These are phyloP conservation scores for Furcasterigmium furcatum DNA, from an alignment of 2,329 filamentous ascomycete species.

Conservation along the genomic window DNA sequence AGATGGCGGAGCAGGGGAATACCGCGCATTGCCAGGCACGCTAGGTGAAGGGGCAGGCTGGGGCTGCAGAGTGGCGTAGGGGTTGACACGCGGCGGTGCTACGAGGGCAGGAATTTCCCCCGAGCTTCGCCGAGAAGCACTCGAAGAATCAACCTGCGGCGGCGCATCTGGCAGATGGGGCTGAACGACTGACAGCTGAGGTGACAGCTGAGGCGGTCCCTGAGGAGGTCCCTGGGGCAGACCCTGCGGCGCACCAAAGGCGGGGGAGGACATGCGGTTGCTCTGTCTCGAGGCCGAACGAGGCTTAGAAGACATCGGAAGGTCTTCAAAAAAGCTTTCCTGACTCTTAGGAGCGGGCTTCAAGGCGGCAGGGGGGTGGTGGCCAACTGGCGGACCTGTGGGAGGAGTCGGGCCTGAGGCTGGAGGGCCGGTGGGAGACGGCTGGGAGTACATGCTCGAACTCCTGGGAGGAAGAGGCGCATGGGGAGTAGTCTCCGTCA, in stretches of 20 bases:
- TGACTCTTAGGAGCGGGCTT: slow-evolving; percentile 36
- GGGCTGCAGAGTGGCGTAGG: slow-evolving; percentile 47
- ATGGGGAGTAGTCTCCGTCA: slow-evolving; percentile 35
- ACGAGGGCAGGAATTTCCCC: slow-evolving; percentile 39
- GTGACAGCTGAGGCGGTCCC: slow-evolving; percentile 21
- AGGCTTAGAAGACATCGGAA: slow-evolving; percentile 62
- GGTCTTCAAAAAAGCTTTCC: slow-evolving; percentile 72
- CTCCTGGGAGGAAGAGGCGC: slow-evolving; percentile 56
- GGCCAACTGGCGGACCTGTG: slow-evolving; percentile 28
- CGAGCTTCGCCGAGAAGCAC: slow-evolving; percentile 9
- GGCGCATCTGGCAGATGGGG: slow-evolving; percentile 9
- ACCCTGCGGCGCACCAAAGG: slow-evolving; percentile 24
- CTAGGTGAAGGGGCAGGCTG: slow-evolving; percentile 25
- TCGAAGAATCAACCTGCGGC: slow-evolving; percentile 3
- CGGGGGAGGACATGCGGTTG: slow-evolving; percentile 38
- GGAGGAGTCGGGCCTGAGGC: slow-evolving; percentile 14
- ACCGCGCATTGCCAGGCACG: slow-evolving; percentile 41
- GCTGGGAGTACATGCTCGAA: slow-evolving; percentile 50
- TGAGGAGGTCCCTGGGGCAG: slow-evolving; percentile 22
- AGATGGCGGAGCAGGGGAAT: slow-evolving; percentile 57
- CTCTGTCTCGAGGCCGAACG: slow-evolving; percentile 57
- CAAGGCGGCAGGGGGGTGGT: slow-evolving; percentile 22
- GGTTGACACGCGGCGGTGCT: slow-evolving; percentile 47
- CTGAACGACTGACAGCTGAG: slow-evolving; percentile 16
- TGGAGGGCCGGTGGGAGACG: slow-evolving; percentile 14